Conservation (phyloP, 352 stramenopile species). For the Pythium rhizo-oryzae region DNA sequence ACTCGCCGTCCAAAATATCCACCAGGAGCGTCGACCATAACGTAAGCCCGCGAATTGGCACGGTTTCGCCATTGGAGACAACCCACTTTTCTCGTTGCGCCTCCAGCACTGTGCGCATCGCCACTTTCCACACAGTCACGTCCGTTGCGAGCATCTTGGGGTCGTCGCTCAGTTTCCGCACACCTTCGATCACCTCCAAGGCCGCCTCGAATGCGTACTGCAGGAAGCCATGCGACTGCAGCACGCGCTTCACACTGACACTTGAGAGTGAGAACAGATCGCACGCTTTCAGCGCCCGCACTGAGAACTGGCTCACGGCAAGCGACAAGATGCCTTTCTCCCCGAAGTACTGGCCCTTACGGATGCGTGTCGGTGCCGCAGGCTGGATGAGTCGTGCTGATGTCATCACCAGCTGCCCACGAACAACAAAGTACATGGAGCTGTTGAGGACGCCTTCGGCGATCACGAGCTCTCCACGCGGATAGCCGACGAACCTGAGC, state of each 20-base stretch:
- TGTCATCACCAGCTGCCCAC: conserved; percentile 36
- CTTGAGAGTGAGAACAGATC: conserved; percentile 54
- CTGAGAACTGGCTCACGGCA: conserved; percentile 44
- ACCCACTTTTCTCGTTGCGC: conserved; percentile 21
- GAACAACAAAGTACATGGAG: conserved; percentile 66
- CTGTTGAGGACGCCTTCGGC: conserved; percentile 46
- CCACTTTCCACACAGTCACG: conserved; percentile 15
- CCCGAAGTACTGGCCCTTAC: conserved; percentile 52
- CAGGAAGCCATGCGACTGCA: conserved; percentile 25
- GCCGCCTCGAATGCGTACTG: conserved; percentile 18
- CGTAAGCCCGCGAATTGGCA: neutral
- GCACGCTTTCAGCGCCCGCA: conserved; percentile 49
- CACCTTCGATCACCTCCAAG: conserved; percentile 12
- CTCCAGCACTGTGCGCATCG: conserved; percentile 2
- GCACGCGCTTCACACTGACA: conserved; percentile 19
- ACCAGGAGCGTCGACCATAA: conserved; percentile 28
- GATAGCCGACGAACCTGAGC: conserved; percentile 55
- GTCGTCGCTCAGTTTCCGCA: conserved; percentile 9
- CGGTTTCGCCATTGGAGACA: neutral
- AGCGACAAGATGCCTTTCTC: conserved; percentile 47
- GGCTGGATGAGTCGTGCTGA: conserved; percentile 6
- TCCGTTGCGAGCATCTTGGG: conserved; percentile 1
- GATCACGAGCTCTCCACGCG: conserved; percentile 47
- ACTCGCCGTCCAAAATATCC: conserved; percentile 26
- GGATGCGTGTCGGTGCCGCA: conserved; percentile 16